These are phyloP conservation scores for Akebia trifoliata DNA, from an alignment of 164 flowering plant genomes.

Conservation along the genomic window DNA sequence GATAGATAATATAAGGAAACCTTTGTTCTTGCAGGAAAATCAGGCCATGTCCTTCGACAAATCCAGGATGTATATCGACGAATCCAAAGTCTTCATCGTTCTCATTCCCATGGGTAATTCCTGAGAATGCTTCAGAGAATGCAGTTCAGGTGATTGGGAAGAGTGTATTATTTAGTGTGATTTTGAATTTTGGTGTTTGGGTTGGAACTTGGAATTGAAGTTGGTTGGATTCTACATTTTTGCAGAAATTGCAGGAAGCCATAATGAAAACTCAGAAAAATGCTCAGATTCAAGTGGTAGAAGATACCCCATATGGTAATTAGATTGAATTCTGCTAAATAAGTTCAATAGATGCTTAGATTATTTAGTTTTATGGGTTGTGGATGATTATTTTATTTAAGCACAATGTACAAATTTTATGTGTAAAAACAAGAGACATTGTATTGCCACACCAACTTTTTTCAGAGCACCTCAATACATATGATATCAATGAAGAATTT, in stretches of 20 bases:
- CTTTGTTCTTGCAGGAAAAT: slow-evolving; percentile 55
- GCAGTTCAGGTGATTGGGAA: slow-evolving; percentile 48
- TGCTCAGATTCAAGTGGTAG: slow-evolving; percentile 50
- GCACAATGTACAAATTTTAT: no score
- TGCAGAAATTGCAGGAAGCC: slow-evolving; percentile 72
- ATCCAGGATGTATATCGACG: slow-evolving; percentile 82
- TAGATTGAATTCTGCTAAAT: slow-evolving; percentile 3
- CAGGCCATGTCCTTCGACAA: slow-evolving; percentile 79
- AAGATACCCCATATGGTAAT: slow-evolving; percentile 73
- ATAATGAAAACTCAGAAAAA: slow-evolving; percentile 80
- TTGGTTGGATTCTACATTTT: neutral
- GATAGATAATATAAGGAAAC: no score
- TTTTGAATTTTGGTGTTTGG: neutral
- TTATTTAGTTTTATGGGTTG: no score
- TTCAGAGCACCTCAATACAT: no score
- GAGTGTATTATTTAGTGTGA: neutral
- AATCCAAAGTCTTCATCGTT: slow-evolving; percentile 76
- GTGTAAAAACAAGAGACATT: no score
- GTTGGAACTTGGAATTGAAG: neutral
- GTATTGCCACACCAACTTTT: no score
- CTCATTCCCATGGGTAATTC: slow-evolving; percentile 74
- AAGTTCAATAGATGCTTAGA: no score
- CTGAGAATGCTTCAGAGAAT: slow-evolving; percentile 39
- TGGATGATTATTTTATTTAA: no score
- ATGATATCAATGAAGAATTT: no score